phyloP scores from a whole-genome alignment of 306 rosid genomes.

The Aeschynomene evenia region DNA sequence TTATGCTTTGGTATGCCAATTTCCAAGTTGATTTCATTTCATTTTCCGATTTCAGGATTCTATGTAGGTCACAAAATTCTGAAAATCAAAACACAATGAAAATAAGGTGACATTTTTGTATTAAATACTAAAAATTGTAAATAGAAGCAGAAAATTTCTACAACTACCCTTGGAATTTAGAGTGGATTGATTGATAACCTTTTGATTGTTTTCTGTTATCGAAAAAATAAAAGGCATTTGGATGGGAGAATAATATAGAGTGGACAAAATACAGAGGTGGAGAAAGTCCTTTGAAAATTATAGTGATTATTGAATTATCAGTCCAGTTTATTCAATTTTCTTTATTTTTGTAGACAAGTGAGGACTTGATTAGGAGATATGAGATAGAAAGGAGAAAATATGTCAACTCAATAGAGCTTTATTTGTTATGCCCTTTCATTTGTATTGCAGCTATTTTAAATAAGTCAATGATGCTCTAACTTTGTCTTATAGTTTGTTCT shows the following conservation, averaged over 20 bases:
- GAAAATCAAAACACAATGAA: too few species aligned
- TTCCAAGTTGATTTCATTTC: slow-evolving; percentile 2
- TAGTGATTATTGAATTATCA: background rate
- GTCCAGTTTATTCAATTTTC: background rate
- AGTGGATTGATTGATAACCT: too few species aligned
- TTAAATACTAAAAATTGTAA: too few species aligned
- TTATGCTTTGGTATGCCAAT: background rate
- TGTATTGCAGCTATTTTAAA: background rate
- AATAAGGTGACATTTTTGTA: too few species aligned
- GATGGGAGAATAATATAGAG: background rate
- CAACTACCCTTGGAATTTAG: too few species aligned
- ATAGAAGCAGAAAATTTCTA: too few species aligned
- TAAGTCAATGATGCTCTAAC: background rate
- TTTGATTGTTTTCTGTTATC: too few species aligned
- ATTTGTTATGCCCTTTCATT: background rate
- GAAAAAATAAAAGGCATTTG: too few species aligned
- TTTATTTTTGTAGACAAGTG: background rate
- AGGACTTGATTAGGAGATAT: background rate
- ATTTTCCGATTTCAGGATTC: background rate
- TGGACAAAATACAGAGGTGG: background rate
- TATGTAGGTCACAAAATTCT: too few species aligned
- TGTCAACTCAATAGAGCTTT: background rate
- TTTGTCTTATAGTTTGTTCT: background rate
- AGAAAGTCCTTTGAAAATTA: background rate
- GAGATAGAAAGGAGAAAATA: background rate